Conservation (phyloP, 768 basidiomycete species). For the Coprinopsis sp. region DNA sequence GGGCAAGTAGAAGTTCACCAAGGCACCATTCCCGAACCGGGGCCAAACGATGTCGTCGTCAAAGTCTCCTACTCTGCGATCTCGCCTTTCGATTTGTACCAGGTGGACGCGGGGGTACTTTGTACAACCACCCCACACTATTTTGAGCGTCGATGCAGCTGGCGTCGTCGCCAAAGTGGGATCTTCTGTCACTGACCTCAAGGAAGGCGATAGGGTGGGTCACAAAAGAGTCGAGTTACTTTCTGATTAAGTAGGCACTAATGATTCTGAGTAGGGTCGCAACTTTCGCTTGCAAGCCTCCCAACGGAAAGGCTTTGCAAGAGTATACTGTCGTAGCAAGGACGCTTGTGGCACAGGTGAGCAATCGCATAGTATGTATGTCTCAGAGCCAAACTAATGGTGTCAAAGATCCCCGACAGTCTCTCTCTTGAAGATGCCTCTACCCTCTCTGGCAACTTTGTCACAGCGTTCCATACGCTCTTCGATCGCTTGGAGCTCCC, state of each 20-base stretch:
- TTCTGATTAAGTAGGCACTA: not conserved
- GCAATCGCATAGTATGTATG: not conserved
- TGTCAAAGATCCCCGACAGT: slow-evolving; percentile 35
- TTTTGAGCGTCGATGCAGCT: slow-evolving; percentile 34
- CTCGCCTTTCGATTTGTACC: slow-evolving; percentile 37
- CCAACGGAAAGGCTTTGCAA: slow-evolving; percentile 34
- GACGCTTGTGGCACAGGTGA: slow-evolving; percentile 33
- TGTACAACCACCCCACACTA: slow-evolving; percentile 29
- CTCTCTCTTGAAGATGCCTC: slow-evolving; percentile 32
- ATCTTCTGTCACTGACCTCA: slow-evolving; percentile 26
- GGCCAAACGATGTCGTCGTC: slow-evolving; percentile 34
- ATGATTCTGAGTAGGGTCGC: slow-evolving; percentile 16
- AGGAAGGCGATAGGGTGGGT: slow-evolving; percentile 37
- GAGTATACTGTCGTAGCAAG: slow-evolving; percentile 29
- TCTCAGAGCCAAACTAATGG: not conserved
- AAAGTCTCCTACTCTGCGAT: slow-evolving; percentile 38
- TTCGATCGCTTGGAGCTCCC: slow-evolving; percentile 37
- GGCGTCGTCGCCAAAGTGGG: slow-evolving; percentile 37
- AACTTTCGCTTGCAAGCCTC: slow-evolving; percentile 23
- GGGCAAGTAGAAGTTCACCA: slow-evolving; percentile 33
- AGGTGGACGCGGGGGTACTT: slow-evolving; percentile 29
- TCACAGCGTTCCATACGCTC: slow-evolving; percentile 37
- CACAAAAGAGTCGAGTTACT: not conserved
- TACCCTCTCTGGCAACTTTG: slow-evolving; percentile 39
- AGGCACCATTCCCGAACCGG: slow-evolving; percentile 30